phyloP scores from a whole-genome alignment of 345 rosid species.

The Populus pruinosa region DNA sequence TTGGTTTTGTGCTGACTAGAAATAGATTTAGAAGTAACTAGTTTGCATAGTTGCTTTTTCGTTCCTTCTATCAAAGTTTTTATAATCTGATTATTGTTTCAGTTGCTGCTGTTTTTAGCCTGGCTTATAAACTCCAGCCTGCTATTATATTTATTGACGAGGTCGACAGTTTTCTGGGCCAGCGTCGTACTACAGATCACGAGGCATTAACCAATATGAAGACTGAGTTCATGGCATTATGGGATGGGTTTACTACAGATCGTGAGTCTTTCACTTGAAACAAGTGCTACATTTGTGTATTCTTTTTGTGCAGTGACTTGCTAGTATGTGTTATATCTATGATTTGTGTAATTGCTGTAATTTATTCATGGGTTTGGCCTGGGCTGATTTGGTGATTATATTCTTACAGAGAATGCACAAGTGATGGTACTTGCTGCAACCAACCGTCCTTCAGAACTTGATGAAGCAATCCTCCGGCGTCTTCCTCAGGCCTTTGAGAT shows the following conservation, averaged over 20 bases:
- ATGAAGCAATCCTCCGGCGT: constrained; percentile 92
- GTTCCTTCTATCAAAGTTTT: not conserved
- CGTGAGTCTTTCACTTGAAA: constrained; percentile 51
- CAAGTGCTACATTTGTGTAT: not conserved
- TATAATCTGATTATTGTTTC: constrained; percentile 23
- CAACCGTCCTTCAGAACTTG: constrained; percentile 95
- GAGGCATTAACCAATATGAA: constrained; percentile 94
- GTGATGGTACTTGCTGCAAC: constrained; percentile 99
- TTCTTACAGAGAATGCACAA: constrained; percentile 65
- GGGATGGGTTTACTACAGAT: constrained; percentile 98
- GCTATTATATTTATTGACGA: constrained; percentile 96
- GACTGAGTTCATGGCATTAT: constrained; percentile 98
- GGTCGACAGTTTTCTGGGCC: constrained; percentile 95
- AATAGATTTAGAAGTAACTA: not conserved
- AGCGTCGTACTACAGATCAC: constrained; percentile 83
- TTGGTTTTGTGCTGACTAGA: not conserved
- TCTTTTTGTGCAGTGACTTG: not conserved
- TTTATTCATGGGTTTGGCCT: not conserved
- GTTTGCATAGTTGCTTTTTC: not conserved
- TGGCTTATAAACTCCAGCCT: constrained; percentile 93
- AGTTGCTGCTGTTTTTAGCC: constrained; percentile 96
- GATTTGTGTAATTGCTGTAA: not conserved
- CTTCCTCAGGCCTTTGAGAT: constrained; percentile 98
- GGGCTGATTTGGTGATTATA: constrained; percentile 7
- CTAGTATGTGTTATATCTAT: not conserved